Evolutionary conservation across 495 filamentous ascomycete species (phyloP).

Genomic region (Saxispiralis lemnorum): DNA sequence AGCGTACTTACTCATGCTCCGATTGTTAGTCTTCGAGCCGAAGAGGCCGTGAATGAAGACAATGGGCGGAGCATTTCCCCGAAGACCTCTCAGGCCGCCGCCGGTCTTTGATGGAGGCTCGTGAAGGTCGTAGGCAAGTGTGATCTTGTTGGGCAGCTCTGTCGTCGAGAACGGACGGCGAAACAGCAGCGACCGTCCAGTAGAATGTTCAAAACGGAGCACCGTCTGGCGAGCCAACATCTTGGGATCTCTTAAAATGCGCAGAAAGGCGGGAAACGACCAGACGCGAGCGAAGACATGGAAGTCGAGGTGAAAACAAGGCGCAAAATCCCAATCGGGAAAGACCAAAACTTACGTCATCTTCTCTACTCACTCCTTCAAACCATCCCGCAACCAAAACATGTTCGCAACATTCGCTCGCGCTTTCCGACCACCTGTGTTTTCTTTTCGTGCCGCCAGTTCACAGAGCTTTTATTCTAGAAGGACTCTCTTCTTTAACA

Average conservation of each 20-base stretch:
- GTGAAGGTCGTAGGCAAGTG: constrained; percentile 42
- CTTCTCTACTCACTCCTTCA: neutral
- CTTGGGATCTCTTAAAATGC: too few relatives aligned
- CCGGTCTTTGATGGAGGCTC: constrained; percentile 24
- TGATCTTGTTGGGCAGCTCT: constrained; percentile 9
- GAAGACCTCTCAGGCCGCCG: constrained; percentile 19
- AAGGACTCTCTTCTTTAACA: neutral
- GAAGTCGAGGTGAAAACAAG: too few relatives aligned
- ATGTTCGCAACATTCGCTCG: neutral
- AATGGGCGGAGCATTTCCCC: constrained; percentile 46
- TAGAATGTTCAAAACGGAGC: neutral
- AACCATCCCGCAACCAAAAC: too few relatives aligned
- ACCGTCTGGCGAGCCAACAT: constrained; percentile 8
- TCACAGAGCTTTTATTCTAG: neutral
- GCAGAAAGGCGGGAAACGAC: too few relatives aligned
- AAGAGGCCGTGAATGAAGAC: constrained; percentile 88
- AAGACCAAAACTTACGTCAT: too few relatives aligned
- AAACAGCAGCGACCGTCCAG: neutral
- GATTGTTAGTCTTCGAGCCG: constrained; percentile 88
- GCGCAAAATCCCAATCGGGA: too few relatives aligned
- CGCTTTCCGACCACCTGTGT: neutral
- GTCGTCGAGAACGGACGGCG: constrained; percentile 10
- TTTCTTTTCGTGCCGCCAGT: neutral
- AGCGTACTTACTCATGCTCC: constrained; percentile 88
- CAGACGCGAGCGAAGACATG: too few relatives aligned